Evolutionary conservation across 2,329 filamentous ascomycete species (phyloP).

Genomic region (Ceratocystis colombiana): DNA sequence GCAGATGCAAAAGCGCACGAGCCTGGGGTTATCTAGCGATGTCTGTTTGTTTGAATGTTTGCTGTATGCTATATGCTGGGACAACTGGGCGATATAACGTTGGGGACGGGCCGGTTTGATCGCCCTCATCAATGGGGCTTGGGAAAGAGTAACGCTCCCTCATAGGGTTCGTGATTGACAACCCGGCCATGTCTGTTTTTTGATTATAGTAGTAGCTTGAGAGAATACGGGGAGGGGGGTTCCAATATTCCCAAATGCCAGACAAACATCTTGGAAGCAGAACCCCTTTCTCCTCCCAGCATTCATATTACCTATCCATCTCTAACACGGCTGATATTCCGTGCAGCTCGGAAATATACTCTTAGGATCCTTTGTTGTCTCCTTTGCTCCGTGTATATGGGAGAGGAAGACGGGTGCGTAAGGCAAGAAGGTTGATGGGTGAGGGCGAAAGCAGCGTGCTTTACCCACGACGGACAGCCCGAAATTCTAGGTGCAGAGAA

Average conservation of each 20-base stretch:
- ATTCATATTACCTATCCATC: background rate
- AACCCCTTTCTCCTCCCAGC: too few species aligned
- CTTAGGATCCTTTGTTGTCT: background rate
- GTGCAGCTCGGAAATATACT: background rate
- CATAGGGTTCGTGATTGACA: too few species aligned
- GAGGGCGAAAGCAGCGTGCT: background rate
- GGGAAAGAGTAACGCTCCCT: too few species aligned
- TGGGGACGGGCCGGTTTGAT: constrained; percentile 12
- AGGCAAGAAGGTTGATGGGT: background rate
- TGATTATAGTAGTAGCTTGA: background rate
- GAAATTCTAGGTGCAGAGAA: background rate
- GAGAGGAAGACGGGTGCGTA: background rate
- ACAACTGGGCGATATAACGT: background rate
- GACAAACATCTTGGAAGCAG: too few species aligned
- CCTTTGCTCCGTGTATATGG: background rate
- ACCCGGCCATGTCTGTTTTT: background rate
- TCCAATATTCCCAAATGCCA: too few species aligned
- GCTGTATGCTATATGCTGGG: background rate
- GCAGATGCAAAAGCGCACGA: background rate
- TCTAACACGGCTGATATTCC: constrained; percentile 15
- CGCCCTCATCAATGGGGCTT: too few species aligned
- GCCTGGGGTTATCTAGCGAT: background rate
- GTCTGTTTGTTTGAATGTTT: too few species aligned
- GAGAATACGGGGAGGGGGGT: background rate
- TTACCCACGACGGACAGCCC: background rate